Evolutionary conservation across 805 yeast species (phyloP), one percentile per base, ranked within the genome.

Genomic region (Cyberlindnera misumaiensis): DNA sequence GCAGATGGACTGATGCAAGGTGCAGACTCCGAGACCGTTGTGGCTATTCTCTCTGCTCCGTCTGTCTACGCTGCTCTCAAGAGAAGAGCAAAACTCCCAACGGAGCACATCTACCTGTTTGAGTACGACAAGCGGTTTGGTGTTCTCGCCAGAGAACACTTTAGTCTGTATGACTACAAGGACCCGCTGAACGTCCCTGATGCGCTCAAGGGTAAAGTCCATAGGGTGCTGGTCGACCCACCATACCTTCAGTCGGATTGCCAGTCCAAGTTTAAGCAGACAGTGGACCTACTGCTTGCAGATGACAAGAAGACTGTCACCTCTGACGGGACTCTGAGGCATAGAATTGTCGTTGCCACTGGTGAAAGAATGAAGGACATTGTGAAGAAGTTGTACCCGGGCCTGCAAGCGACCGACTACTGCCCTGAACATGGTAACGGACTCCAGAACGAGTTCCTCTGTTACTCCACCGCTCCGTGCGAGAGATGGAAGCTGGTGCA

Each of bases 41-140:
- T 88, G 32, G 84, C 83, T 35, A 72, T 88, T 38, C 85, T 83
- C 2, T 78, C 89, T 63, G 96, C 96, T 2, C 96, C 97, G 14
- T 83, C 96, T 0, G 96, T 86, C 3, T 88, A 81, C 62, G 94
- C 95, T 1, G 93, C 90, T 0, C 73, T 87, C 32, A 71, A 70
- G 45, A 72, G 73, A 41, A 67, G 73, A 36, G 59, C 58, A 6
- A 64, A 67, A 4, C 47, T 83, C 28, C 89, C 89, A 28, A 84
- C 87, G 0, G 51, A 76, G 38, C 73, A 82, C 36, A 79, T 87
- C 14, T 84, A 83, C 54, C 65, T 88, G 38, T 65, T 88, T 40
- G 97, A 89, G 57, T 83, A 55, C 55, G 96, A 89, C 56, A 73
- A 67, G 38, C 71, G 97, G 53, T 88, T 88, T 58, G 77, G 73